phyloP scores from a whole-genome alignment of 2,329 filamentous ascomycete species.

The Sporothrix inflata region DNA sequence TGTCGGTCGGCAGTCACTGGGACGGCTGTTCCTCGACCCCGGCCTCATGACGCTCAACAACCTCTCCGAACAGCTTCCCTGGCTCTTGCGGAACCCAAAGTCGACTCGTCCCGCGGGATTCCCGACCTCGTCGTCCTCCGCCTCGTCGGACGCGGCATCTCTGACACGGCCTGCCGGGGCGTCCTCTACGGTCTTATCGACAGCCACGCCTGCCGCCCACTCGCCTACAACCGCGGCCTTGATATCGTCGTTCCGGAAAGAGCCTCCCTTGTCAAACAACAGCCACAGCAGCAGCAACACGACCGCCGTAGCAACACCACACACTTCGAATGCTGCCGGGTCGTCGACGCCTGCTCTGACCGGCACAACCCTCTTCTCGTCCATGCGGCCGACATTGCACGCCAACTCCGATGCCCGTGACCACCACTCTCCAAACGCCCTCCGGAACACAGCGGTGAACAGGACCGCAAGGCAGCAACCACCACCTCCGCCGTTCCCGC shows the following conservation, averaged over 20 bases:
- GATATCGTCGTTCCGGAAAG: slow-evolving; percentile 28
- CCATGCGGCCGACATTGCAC: not conserved
- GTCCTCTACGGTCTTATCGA: slow-evolving; percentile 5
- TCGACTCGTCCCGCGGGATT: slow-evolving; percentile 35
- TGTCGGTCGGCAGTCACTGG: slow-evolving; percentile 37
- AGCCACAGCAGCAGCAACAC: slow-evolving; percentile 13
- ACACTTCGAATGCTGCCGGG: not conserved
- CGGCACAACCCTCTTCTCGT: slow-evolving; percentile 18
- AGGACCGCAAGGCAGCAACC: slow-evolving; percentile 14
- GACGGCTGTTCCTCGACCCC: slow-evolving; percentile 43
- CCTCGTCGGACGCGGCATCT: not conserved
- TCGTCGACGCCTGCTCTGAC: slow-evolving; percentile 25
- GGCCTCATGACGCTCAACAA: slow-evolving; percentile 67
- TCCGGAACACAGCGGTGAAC: slow-evolving; percentile 5
- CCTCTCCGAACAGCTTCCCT: slow-evolving; percentile 59
- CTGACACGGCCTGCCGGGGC: not conserved
- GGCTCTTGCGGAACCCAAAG: slow-evolving; percentile 57
- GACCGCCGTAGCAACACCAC: slow-evolving; percentile 2
- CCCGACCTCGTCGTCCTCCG: not conserved
- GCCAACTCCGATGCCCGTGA: slow-evolving; percentile 18
- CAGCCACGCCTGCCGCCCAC: slow-evolving; percentile 6
- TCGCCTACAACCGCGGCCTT: slow-evolving; percentile 26
- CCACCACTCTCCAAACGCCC: not conserved
- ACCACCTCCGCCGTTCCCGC: slow-evolving; percentile 7
- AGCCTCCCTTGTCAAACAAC: not conserved